Percentiles rank a stretch among this genome's conserved stretches.
Evolutionary conservation across 805 yeast genomes (phyloP).

Genomic region (Ogataea nakhonphanomensis): DNA sequence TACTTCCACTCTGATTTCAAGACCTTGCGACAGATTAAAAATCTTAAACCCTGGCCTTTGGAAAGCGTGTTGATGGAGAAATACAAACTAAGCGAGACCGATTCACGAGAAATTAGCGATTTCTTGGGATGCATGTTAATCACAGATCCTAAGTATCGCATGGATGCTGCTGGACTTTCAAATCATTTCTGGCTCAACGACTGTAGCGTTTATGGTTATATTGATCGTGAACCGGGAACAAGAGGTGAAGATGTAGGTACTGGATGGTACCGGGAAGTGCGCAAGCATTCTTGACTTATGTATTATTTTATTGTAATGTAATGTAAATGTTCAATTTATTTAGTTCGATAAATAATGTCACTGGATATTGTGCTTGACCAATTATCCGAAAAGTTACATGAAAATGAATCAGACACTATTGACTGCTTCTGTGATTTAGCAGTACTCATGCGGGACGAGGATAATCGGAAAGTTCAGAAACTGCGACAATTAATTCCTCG

Average conservation of each 20-base stretch:
- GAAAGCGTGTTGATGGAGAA: slow-evolving; percentile 79
- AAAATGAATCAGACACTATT: not conserved
- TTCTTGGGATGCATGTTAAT: slow-evolving; percentile 81
- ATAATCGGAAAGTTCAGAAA: not conserved
- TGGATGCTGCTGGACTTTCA: slow-evolving; percentile 95
- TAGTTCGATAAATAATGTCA: not conserved
- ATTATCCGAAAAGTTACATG: not conserved
- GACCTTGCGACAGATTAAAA: slow-evolving; percentile 69
- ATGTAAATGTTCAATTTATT: slow-evolving; percentile 1
- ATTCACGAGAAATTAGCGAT: slow-evolving; percentile 69
- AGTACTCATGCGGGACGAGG: slow-evolving; percentile 2
- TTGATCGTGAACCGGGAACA: slow-evolving; percentile 75
- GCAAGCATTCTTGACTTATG: slow-evolving; percentile 15
- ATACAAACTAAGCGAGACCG: slow-evolving; percentile 66
- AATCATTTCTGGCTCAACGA: slow-evolving; percentile 84
- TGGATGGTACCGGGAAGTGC: slow-evolving; percentile 82
- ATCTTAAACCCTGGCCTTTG: slow-evolving; percentile 87
- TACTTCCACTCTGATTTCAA: slow-evolving; percentile 33
- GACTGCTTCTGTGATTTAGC: slow-evolving; percentile 1
- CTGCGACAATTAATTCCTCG: slow-evolving; percentile 4
- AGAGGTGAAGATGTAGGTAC: slow-evolving; percentile 79
- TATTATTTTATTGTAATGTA: slow-evolving; percentile 5
- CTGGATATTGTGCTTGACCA: not conserved
- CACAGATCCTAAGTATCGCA: slow-evolving; percentile 74
- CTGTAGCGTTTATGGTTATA: slow-evolving; percentile 70